Percentiles rank a stretch among this genome's conserved stretches.
These are phyloP conservation scores for Daldinia decipiens DNA, from an alignment of 495 filamentous ascomycete genomes.

Conservation along the genomic window DNA sequence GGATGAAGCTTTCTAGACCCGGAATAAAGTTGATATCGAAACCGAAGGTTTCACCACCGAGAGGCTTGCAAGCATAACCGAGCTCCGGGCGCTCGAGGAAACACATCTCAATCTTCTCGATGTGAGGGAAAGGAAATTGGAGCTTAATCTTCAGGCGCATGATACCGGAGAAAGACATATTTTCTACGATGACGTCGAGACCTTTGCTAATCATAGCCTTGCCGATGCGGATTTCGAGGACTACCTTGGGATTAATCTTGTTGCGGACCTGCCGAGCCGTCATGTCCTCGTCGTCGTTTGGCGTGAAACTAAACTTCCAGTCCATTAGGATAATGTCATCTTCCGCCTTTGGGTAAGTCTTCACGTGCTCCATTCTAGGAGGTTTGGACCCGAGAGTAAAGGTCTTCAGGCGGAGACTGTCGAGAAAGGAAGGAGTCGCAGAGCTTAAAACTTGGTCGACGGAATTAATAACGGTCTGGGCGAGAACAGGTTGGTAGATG, in stretches of 20 bases:
- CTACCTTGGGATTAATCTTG: constrained; percentile 96
- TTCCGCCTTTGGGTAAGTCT: constrained; percentile 95
- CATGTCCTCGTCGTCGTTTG: constrained; percentile 91
- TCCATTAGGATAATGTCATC: constrained; percentile 98
- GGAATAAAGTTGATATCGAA: constrained; percentile 99
- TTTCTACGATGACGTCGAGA: constrained; percentile 95
- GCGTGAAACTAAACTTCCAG: constrained; percentile 99
- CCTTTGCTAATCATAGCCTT: constrained; percentile 97
- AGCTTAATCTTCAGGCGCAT: constrained; percentile 99
- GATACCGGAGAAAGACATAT: constrained; percentile 92
- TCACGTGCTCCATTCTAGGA: constrained; percentile 94
- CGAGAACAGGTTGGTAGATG: constrained; percentile 94
- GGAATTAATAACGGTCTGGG: constrained; percentile 87
- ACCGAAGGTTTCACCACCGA: constrained; percentile 93
- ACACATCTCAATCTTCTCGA: constrained; percentile 90
- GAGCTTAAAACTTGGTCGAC: constrained; percentile 96
- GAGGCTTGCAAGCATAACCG: constrained; percentile 96
- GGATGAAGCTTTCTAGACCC: constrained; percentile 90
- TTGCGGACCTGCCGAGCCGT: constrained; percentile 89
- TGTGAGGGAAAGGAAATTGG: constrained; percentile 93
- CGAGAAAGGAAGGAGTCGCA: constrained; percentile 88
- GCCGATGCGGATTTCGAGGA: constrained; percentile 90
- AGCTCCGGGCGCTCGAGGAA: constrained; percentile 79
- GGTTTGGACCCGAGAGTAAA: constrained; percentile 96
- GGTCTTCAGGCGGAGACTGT: constrained; percentile 88